phyloP scores from a whole-genome alignment of 2,329 filamentous ascomycete genomes.

The Zymoseptoria pseudotritici region DNA sequence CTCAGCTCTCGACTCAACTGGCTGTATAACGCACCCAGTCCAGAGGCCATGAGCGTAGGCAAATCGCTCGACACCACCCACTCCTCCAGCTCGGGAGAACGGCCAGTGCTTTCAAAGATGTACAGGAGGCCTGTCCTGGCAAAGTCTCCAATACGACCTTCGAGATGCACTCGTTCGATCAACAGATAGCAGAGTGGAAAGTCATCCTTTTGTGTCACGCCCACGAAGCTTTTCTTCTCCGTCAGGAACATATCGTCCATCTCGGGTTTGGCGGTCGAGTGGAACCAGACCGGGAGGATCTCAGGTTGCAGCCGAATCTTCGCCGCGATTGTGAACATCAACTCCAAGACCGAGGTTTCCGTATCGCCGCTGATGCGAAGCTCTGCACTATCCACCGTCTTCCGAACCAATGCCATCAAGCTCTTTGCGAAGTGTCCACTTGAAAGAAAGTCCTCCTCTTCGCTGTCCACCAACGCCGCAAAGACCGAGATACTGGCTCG shows the following conservation, averaged over 20 bases:
- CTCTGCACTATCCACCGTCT: slow-evolving; percentile 66
- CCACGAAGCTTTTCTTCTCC: slow-evolving; percentile 65
- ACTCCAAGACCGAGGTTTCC: slow-evolving; percentile 81
- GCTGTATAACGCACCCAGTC: slow-evolving; percentile 71
- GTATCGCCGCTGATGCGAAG: slow-evolving; percentile 70
- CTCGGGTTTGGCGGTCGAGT: slow-evolving; percentile 36
- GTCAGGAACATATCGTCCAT: slow-evolving; percentile 35
- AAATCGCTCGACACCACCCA: slow-evolving; percentile 98
- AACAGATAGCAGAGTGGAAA: slow-evolving; percentile 94
- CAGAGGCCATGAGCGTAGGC: slow-evolving; percentile 94
- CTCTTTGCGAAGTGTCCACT: slow-evolving; percentile 78
- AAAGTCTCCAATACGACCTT: slow-evolving; percentile 92
- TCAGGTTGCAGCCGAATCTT: slow-evolving; percentile 87
- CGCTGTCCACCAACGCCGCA: slow-evolving; percentile 86
- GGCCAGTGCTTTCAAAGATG: slow-evolving; percentile 87
- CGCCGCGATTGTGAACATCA: slow-evolving; percentile 91
- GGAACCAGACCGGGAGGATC: slow-evolving; percentile 89
- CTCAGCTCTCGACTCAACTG: slow-evolving; percentile 70
- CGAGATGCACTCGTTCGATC: slow-evolving; percentile 93
- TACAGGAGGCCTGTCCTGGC: slow-evolving; percentile 89
- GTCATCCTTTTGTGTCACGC: slow-evolving; percentile 77
- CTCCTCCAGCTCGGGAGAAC: slow-evolving; percentile 73
- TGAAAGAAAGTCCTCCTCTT: slow-evolving; percentile 90
- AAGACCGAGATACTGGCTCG: slow-evolving; percentile 80
- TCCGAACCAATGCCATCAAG: slow-evolving; percentile 76